These are phyloP conservation scores for Penicillium lagena DNA, from an alignment of 495 filamentous ascomycete genomes.

Conservation along the genomic window DNA sequence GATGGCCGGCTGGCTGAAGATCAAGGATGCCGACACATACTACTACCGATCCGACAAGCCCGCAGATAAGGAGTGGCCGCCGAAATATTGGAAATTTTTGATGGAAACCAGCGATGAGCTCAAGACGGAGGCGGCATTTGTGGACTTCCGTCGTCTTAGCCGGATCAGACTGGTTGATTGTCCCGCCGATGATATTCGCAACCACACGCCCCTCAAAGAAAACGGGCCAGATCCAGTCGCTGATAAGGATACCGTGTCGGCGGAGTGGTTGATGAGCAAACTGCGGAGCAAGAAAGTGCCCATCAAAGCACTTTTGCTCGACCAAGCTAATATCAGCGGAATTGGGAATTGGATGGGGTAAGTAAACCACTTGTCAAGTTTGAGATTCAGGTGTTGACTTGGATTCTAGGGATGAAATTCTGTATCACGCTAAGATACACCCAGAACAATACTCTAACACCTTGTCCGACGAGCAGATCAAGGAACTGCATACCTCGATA, in stretches of 20 bases:
- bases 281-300: constrained; percentile 70
- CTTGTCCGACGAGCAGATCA: constrained; percentile 64
- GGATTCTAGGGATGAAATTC: constrained; percentile 64
- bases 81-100: constrained; percentile 82
- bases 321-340: constrained; percentile 85
- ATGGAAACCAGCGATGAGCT: constrained; percentile 56
- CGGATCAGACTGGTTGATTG: constrained; percentile 80
- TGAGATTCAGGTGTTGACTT: neutral
- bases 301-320: constrained; percentile 77
- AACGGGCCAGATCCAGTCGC: constrained; percentile 91
- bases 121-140: constrained; percentile 71
- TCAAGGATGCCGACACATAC: constrained; percentile 64
- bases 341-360: constrained; percentile 95
- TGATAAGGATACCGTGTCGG: constrained; percentile 70
- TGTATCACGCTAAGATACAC: constrained; percentile 82
- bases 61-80: constrained; percentile 71
- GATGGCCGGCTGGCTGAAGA: constrained; percentile 85
- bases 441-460: constrained; percentile 89
- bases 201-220: constrained; percentile 71
- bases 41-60: constrained; percentile 68
- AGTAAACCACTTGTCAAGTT: constrained; percentile 10
- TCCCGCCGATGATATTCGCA: constrained; percentile 64
- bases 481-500: constrained; percentile 64
- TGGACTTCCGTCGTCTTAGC: constrained; percentile 70
- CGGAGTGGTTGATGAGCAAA: constrained; percentile 63